phyloP scores from a whole-genome alignment of 306 rosid genomes.

The Bauhinia variegata region DNA sequence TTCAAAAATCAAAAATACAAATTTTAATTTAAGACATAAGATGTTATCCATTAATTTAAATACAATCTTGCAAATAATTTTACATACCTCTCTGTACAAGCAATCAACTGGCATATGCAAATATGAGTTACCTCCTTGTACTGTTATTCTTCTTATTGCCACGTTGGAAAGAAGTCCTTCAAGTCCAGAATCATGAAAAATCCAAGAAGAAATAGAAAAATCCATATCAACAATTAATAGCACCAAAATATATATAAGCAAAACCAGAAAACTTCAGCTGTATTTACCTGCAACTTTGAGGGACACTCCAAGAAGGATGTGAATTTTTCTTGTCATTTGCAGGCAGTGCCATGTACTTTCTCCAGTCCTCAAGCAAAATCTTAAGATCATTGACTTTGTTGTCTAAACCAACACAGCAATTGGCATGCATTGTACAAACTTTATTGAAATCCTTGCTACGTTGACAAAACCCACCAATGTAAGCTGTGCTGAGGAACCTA shows the following conservation, averaged over 20 bases:
- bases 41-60: no score
- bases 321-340: constrained; percentile 3
- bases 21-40: no score
- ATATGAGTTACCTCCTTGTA: constrained; percentile 19
- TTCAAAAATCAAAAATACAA: no score
- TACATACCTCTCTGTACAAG: constrained; percentile 34
- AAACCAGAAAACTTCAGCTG: no score
- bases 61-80: neutral
- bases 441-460: constrained; percentile 44
- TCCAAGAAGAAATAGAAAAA: constrained; percentile 8
- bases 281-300: constrained; percentile 68
- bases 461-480: constrained; percentile 83
- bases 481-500: constrained; percentile 63
- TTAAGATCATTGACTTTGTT: constrained; percentile 75
- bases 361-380: constrained; percentile 80
- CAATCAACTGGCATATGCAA: neutral
- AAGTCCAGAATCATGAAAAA: constrained; percentile 19
- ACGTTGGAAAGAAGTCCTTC: constrained; percentile 49
- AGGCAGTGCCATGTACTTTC: constrained; percentile 41
- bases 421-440: constrained; percentile 84
- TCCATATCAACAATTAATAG: neutral
- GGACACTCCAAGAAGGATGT: constrained; percentile 60
- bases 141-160: neutral
- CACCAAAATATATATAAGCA: no score
- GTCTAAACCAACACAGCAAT: constrained; percentile 76